Percentiles rank a stretch among this genome's conserved stretches.
Conservation (phyloP, 306 rosid species). For the Crataegus laevigata region DNA sequence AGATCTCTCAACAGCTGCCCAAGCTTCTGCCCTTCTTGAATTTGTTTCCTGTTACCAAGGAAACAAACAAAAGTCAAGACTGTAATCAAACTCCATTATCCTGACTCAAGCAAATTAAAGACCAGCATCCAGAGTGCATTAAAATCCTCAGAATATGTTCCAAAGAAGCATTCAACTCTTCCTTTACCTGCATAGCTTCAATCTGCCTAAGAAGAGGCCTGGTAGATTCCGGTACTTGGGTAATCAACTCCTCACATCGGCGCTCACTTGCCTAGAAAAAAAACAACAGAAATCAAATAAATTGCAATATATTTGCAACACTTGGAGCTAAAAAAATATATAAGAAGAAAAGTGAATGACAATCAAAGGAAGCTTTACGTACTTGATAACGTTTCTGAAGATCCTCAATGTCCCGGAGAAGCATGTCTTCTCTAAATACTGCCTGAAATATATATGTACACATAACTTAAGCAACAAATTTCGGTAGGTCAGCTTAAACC, state of each 20-base stretch:
- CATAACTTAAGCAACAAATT: conserved; percentile 5
- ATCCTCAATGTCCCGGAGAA: conserved; percentile 83
- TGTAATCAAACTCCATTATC: conserved; percentile 19
- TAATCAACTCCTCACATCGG: conserved; percentile 90
- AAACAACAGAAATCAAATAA: conserved; percentile 26
- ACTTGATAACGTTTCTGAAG: conserved; percentile 97
- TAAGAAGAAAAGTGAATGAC: conserved; percentile 1
- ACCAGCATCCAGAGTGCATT: neutral
- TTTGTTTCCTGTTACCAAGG: conserved; percentile 74
- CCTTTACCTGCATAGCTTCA: conserved; percentile 93
- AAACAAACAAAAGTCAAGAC: conserved; percentile 10
- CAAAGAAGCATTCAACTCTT: conserved; percentile 5
- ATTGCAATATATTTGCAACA: conserved; percentile 9
- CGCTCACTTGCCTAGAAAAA: conserved; percentile 86
- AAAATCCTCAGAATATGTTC: conserved; percentile 3
- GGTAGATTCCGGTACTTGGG: conserved; percentile 98
- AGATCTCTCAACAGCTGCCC: conserved; percentile 94
- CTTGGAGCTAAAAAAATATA: neutral
- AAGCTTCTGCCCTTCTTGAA: conserved; percentile 86
- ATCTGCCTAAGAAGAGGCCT: conserved; percentile 97
- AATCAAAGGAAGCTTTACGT: conserved; percentile 17
- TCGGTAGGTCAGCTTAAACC: conserved; percentile 9
- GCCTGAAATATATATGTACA: conserved; percentile 45
- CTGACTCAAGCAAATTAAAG: conserved; percentile 18
- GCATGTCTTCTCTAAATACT: conserved; percentile 90